Evolutionary conservation across 306 rosid species (phyloP).

Genomic region (Cucumis sativus): Cucumber_9930_V3 NC_026657.2:3187501-3188000

Average conservation of each 20-base stretch:
- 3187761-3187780: neutral
- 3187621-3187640: conserved; percentile 30
- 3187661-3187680: conserved; percentile 53
- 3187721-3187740: conserved; percentile 1
- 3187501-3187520: conserved; percentile 37
- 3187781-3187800: too few relatives aligned
- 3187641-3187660: conserved; percentile 29
- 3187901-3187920: too few relatives aligned
- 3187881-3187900: neutral
- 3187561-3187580: conserved; percentile 22
- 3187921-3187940: neutral
- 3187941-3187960: neutral
- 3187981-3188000: neutral
- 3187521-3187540: conserved; percentile 39
- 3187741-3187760: neutral
- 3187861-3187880: neutral
- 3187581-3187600: conserved; percentile 20
- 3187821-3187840: neutral
- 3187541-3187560: conserved; percentile 28
- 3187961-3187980: neutral
- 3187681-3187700: conserved; percentile 38
- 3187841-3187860: neutral
- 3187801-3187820: neutral
- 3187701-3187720: neutral
- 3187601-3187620: conserved; percentile 24